Evolutionary conservation across 108 stramenopile genomes (phyloP).

Genomic region (Cyclotella cryptica): DNA sequence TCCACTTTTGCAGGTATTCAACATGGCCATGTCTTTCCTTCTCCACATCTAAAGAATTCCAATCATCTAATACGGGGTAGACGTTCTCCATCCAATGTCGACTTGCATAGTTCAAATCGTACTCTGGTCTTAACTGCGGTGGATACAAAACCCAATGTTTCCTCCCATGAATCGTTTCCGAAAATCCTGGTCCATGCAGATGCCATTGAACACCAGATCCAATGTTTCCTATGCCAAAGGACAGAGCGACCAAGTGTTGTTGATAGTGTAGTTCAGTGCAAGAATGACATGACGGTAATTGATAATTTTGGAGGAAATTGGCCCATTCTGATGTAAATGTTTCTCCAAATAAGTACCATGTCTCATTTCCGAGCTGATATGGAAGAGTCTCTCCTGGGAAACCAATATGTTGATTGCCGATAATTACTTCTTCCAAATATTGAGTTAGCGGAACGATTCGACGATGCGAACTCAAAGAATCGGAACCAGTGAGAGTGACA

Average conservation of each 20-base stretch:
- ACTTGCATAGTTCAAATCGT: slow-evolving; percentile 75
- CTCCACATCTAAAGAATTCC: slow-evolving; percentile 34
- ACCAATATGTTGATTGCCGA: slow-evolving; percentile 15
- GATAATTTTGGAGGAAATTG: slow-evolving; percentile 54
- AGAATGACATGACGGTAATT: slow-evolving; percentile 73
- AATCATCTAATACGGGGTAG: slow-evolving; percentile 51
- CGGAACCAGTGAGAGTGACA: slow-evolving; percentile 80
- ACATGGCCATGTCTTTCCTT: slow-evolving; percentile 22
- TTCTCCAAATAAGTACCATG: slow-evolving; percentile 91
- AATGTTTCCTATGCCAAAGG: slow-evolving; percentile 85
- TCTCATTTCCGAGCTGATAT: slow-evolving; percentile 75
- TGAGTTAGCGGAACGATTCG: slow-evolving; percentile 59
- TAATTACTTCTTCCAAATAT: slow-evolving; percentile 67
- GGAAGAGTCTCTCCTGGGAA: slow-evolving; percentile 56
- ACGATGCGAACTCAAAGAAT: slow-evolving; percentile 84
- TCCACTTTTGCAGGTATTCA: slow-evolving; percentile 29
- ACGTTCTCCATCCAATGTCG: slow-evolving; percentile 86
- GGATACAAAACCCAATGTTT: slow-evolving; percentile 83
- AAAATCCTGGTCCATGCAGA: slow-evolving; percentile 81
- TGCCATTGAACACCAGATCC: slow-evolving; percentile 92
- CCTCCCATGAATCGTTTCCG: slow-evolving; percentile 73
- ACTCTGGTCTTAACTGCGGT: slow-evolving; percentile 55
- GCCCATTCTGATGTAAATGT: slow-evolving; percentile 77
- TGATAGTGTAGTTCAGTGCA: slow-evolving; percentile 53
- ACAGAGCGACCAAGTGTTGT: slow-evolving; percentile 57